Evolutionary conservation across 164 flowering plant species (phyloP).

Genomic region (Brasenia schreberi): DNA sequence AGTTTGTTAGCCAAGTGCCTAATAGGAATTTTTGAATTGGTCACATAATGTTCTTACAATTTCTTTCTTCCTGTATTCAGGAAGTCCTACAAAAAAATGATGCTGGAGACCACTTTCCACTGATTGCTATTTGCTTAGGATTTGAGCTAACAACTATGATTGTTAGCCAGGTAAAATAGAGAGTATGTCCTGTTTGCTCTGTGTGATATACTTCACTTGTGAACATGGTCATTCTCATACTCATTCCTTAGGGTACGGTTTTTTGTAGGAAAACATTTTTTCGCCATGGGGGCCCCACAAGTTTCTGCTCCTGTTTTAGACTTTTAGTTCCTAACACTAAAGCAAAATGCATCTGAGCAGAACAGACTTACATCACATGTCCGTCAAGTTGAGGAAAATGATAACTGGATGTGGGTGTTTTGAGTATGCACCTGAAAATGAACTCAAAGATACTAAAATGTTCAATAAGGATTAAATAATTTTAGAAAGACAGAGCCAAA

Average conservation of each 20-base stretch:
- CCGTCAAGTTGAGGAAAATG: no score
- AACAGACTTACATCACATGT: no score
- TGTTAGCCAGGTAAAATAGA: conserved; percentile 56
- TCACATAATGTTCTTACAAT: background rate
- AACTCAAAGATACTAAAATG: background rate
- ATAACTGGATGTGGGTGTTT: no score
- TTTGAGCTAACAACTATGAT: conserved; percentile 81
- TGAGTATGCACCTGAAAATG: background rate
- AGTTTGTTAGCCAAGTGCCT: no score
- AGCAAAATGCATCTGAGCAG: no score
- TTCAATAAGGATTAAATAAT: background rate
- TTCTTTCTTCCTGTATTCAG: conserved; percentile 22
- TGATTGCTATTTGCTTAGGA: conserved; percentile 83
- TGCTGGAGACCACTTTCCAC: conserved; percentile 80
- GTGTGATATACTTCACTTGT: background rate
- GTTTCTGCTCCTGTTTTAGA: no score
- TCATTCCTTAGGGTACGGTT: background rate
- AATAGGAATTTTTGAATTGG: background rate
- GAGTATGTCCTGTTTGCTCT: background rate
- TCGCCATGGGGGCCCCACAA: no score
- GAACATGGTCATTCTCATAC: no score
- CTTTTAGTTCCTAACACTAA: no score
- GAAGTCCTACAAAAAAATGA: conserved; percentile 64
- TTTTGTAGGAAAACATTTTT: background rate
- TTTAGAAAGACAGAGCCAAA: background rate